Conservation (phyloP, 441 rosid species). For the Pelargonium fulgidum region DNA sequence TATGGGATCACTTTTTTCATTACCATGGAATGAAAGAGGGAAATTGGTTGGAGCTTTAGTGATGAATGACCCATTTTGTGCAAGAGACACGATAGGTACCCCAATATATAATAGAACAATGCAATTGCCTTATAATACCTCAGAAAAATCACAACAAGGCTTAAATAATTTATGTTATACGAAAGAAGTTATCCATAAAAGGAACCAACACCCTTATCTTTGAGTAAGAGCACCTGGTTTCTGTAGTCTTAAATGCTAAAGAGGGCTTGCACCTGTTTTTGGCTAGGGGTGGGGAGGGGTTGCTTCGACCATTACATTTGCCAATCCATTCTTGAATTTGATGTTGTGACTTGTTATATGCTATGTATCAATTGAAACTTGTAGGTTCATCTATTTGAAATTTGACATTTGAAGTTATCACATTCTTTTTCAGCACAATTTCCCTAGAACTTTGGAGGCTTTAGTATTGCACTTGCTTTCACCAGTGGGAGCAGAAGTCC, state of each 20-base stretch:
- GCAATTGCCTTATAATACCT: background rate
- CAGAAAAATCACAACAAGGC: background rate
- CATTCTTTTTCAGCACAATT: slow-evolving; percentile 50
- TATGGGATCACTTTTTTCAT: no score
- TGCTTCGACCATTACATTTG: no score
- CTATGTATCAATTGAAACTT: background rate
- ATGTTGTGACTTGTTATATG: background rate
- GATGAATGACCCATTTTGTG: background rate
- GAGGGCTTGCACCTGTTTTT: background rate
- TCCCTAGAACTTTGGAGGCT: slow-evolving; percentile 85
- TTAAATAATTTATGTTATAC: background rate
- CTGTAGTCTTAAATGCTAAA: background rate
- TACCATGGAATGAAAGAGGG: no score
- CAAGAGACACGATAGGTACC: background rate
- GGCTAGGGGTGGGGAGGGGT: no score
- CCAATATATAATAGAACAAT: background rate
- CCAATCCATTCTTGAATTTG: no score
- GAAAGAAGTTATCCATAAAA: background rate
- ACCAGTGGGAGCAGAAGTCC: slow-evolving; percentile 75
- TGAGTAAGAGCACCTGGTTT: background rate
- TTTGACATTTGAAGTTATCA: slow-evolving; percentile 1
- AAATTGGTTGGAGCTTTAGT: background rate
- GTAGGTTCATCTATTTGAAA: background rate
- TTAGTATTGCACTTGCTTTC: slow-evolving; percentile 72
- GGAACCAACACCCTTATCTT: background rate